phyloP scores from a whole-genome alignment of 2,329 filamentous ascomycete genomes.

The Aspergillus spinulosporus region DNA sequence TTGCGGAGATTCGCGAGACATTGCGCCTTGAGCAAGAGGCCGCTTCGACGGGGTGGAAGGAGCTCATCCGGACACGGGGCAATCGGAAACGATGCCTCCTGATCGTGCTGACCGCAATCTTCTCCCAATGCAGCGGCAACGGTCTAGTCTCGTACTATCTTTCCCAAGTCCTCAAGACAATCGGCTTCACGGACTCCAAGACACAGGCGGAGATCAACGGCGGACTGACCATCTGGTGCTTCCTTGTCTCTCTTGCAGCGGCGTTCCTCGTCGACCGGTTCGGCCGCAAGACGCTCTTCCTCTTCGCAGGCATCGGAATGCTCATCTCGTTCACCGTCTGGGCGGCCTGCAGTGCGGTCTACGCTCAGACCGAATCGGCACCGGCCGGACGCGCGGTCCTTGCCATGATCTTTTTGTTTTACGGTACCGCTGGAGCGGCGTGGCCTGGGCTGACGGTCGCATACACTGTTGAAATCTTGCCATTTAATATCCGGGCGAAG shows the following conservation, averaged over 20 bases:
- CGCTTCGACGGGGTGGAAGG: conserved; percentile 46
- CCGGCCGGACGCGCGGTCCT: conserved; percentile 32
- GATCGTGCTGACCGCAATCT: conserved; percentile 55
- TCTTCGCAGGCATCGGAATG: conserved; percentile 47
- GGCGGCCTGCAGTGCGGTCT: conserved; percentile 41
- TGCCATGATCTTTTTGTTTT: conserved; percentile 38
- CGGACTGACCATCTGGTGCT: conserved; percentile 43
- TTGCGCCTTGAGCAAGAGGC: conserved; percentile 49
- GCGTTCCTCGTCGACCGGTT: conserved; percentile 43
- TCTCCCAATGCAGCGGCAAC: conserved; percentile 61
- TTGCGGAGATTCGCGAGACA: conserved; percentile 46
- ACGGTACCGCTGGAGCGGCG: conserved; percentile 24
- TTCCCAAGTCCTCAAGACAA: conserved; percentile 36
- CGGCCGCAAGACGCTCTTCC: conserved; percentile 47
- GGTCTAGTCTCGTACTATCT: conserved; percentile 45
- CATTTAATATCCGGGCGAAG: conserved; percentile 52
- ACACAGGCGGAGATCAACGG: conserved; percentile 47
- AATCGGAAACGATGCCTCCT: conserved; percentile 59
- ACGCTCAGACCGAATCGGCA: conserved; percentile 31
- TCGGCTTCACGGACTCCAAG: conserved; percentile 40
- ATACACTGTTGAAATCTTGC: conserved; percentile 51
- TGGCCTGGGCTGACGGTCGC: conserved; percentile 31
- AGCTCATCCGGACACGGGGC: conserved; percentile 47
- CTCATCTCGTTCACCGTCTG: conserved; percentile 45
- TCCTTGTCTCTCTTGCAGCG: conserved; percentile 37